phyloP scores from a whole-genome alignment of 2,329 filamentous ascomycete genomes.

The Colletotrichum higginsianum region DNA sequence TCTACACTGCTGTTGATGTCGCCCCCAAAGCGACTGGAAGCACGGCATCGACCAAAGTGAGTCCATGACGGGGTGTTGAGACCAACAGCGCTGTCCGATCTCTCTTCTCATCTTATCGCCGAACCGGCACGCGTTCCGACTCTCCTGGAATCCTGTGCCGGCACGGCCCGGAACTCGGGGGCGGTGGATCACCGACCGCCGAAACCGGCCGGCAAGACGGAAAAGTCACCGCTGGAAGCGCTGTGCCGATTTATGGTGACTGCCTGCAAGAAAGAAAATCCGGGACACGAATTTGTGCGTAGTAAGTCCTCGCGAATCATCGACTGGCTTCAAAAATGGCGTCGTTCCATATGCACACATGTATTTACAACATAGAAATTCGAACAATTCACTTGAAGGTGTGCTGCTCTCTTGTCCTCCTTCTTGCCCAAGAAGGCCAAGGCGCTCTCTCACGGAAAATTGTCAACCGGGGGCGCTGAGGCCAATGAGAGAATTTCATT shows the following conservation, averaged over 20 bases:
- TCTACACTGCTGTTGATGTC: not conserved
- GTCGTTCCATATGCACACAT: too few relatives aligned
- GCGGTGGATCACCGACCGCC: not conserved
- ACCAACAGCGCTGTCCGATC: not conserved
- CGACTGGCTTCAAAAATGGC: too few relatives aligned
- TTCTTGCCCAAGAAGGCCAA: not conserved
- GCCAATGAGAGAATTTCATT: conserved; percentile 31
- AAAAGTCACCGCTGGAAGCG: not conserved
- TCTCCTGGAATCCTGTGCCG: not conserved
- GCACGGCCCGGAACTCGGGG: conserved; percentile 21
- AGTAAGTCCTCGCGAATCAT: too few relatives aligned
- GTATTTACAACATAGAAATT: too few relatives aligned
- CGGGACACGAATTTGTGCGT: too few relatives aligned
- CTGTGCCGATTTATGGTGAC: too few relatives aligned
- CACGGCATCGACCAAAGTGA: not conserved
- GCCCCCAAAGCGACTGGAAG: too few relatives aligned
- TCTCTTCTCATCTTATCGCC: conserved; percentile 2
- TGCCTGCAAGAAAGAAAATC: too few relatives aligned
- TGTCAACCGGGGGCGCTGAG: not conserved
- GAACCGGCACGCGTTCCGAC: not conserved
- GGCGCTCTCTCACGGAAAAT: not conserved
- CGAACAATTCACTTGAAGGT: too few relatives aligned
- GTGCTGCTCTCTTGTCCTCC: not conserved
- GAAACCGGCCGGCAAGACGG: conserved; percentile 18
- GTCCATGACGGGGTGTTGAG: not conserved